Conservation (phyloP, 257 asterid genomes). For the Solanum ossicruentum region DNA sequence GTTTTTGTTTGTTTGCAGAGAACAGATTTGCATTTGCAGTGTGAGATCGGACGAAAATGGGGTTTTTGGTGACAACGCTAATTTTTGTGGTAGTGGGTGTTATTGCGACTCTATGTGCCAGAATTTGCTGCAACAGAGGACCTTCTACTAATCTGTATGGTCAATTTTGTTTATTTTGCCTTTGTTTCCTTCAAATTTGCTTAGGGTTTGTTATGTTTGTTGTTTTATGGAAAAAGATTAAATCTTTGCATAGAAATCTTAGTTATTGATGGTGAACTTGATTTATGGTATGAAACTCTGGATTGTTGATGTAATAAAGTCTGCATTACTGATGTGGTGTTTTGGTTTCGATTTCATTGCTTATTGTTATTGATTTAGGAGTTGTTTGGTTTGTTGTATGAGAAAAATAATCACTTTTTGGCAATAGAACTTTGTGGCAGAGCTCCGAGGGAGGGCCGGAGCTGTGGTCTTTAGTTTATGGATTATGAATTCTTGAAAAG, state of each 20-base stretch:
- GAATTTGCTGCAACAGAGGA: conserved; percentile 89
- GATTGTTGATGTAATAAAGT: not conserved
- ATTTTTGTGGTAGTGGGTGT: conserved; percentile 63
- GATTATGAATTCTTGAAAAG: not conserved
- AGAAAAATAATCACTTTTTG: not conserved
- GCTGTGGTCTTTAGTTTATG: not conserved
- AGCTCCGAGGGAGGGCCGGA: not conserved
- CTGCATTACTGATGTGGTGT: not conserved
- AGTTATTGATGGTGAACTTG: not conserved
- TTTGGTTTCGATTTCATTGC: not conserved
- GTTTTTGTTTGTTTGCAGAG: not conserved
- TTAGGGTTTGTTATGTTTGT: not conserved
- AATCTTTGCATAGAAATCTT: not conserved
- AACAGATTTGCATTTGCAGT: not conserved
- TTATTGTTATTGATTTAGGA: not conserved
- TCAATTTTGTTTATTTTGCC: not conserved
- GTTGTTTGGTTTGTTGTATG: not conserved
- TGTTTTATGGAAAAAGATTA: not conserved
- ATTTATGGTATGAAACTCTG: not conserved
- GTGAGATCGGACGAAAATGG: conserved; percentile 20
- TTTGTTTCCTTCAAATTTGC: not conserved
- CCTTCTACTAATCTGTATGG: conserved; percentile 87
- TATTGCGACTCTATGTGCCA: conserved; percentile 51
- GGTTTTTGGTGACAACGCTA: conserved; percentile 69
- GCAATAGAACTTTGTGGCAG: not conserved